Evolutionary conservation across 331 rosid species (phyloP).

Genomic region (Cydonia oblonga): DNA sequence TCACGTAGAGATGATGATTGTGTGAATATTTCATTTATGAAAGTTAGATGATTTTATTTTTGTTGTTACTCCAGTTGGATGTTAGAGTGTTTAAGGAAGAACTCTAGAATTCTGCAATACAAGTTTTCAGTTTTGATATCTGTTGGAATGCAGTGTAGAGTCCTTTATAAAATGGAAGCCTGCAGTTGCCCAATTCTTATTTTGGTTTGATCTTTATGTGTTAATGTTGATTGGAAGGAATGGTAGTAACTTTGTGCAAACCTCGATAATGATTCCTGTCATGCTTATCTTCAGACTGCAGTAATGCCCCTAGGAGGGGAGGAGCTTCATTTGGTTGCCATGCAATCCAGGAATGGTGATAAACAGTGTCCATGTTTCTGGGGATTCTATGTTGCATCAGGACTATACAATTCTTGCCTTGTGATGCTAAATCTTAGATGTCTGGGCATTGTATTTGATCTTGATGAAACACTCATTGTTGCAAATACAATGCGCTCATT

Average conservation of each 20-base stretch:
- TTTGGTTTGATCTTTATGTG: background rate
- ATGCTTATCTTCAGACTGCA: conserved; percentile 73
- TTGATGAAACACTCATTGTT: conserved; percentile 93
- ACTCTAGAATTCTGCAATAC: background rate
- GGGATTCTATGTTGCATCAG: conserved; percentile 72
- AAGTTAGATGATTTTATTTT: background rate
- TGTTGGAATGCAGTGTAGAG: background rate
- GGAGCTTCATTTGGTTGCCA: conserved; percentile 93
- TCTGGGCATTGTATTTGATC: conserved; percentile 96
- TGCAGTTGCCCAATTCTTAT: background rate
- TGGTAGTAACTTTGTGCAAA: conserved; percentile 1
- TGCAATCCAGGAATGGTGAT: conserved; percentile 60
- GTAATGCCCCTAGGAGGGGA: conserved; percentile 62
- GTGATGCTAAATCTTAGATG: conserved; percentile 93
- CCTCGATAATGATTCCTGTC: conserved; percentile 16
- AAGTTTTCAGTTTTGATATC: background rate
- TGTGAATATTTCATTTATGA: background rate
- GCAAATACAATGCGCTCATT: conserved; percentile 99
- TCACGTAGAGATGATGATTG: background rate
- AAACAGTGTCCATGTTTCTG: conserved; percentile 68
- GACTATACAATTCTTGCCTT: conserved; percentile 83
- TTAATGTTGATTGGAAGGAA: background rate
- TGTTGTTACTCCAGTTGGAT: background rate
- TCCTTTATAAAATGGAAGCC: background rate
- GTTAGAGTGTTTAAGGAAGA: background rate